Conservation (phyloP, 202 grass and related monocot genomes). For the Eragrostis tef region DNA sequence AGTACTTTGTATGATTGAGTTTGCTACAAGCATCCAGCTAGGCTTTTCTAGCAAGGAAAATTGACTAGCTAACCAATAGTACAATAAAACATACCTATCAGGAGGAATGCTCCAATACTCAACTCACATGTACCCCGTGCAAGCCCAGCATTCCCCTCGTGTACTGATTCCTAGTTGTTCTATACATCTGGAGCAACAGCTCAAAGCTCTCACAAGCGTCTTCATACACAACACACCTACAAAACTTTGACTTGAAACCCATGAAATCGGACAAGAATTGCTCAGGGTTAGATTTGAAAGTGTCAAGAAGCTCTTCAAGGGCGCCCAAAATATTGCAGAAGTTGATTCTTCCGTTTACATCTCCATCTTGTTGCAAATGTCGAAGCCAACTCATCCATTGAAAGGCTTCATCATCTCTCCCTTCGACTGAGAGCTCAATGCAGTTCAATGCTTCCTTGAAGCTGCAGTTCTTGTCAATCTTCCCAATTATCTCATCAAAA, state of each 20-base stretch:
- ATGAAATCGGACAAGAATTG: slow-evolving; percentile 39
- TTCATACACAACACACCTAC: slow-evolving; percentile 46
- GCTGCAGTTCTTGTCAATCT: slow-evolving; percentile 41
- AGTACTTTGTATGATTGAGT: not conserved
- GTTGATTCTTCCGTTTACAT: slow-evolving; percentile 19
- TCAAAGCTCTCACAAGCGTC: slow-evolving; percentile 53
- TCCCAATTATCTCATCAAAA: slow-evolving; percentile 58
- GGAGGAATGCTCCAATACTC: not conserved
- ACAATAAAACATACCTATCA: not conserved
- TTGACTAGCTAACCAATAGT: not conserved
- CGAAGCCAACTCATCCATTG: slow-evolving; percentile 78
- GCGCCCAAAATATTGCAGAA: slow-evolving; percentile 51
- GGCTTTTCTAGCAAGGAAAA: not conserved
- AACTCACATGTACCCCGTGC: slow-evolving; percentile 45
- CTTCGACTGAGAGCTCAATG: slow-evolving; percentile 42
- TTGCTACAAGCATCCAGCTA: not conserved
- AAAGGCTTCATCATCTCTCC: slow-evolving; percentile 53
- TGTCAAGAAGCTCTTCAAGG: slow-evolving; percentile 48
- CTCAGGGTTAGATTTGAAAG: slow-evolving; percentile 21
- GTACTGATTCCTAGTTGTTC: slow-evolving; percentile 61
- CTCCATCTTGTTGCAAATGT: slow-evolving; percentile 51
- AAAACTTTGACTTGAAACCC: slow-evolving; percentile 57
- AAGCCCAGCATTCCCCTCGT: slow-evolving; percentile 72
- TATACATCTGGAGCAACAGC: slow-evolving; percentile 59
- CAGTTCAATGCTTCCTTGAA: slow-evolving; percentile 49